Percentiles rank a stretch among this genome's conserved stretches.
phyloP scores from a whole-genome alignment of 208 protist species.

The Wallacemonas sp. region DNA sequence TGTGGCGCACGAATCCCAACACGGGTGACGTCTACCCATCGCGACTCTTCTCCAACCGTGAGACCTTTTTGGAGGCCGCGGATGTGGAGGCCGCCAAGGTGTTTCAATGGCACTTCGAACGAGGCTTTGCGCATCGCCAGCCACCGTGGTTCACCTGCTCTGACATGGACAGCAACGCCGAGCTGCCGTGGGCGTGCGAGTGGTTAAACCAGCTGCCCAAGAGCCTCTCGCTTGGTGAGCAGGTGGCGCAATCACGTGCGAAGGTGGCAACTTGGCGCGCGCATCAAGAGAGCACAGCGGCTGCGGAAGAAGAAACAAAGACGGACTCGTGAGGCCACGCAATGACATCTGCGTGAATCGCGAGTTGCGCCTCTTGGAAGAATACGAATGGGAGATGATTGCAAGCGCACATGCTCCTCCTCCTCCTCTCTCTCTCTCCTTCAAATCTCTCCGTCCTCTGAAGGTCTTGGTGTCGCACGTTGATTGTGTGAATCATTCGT shows the following conservation, averaged over 20 bases:
- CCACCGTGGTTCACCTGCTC: conserved; percentile 78
- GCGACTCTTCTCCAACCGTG: not conserved
- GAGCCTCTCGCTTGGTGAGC: conserved; percentile 41
- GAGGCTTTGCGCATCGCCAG: conserved; percentile 54
- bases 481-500: not conserved
- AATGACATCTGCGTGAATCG: too few species aligned
- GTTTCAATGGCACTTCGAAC: conserved; percentile 41
- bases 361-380: too few species aligned
- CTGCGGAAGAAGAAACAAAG: too few species aligned
- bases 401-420: not conserved
- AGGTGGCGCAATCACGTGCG: conserved; percentile 29
- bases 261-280: conserved; percentile 1
- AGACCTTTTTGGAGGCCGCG: not conserved
- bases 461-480: too few species aligned
- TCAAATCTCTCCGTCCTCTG: too few species aligned
- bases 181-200: conserved; percentile 53
- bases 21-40: conserved; percentile 1
- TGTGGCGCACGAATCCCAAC: not conserved
- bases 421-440: not conserved
- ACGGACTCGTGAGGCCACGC: too few species aligned
- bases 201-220: conserved; percentile 62
- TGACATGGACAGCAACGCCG: conserved; percentile 53
- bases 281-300: not conserved
- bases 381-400: not conserved
- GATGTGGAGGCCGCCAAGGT: conserved; percentile 3